phyloP scores from a whole-genome alignment of 805 yeast species.

The Vanderwaltozyma polyspora region DNA sequence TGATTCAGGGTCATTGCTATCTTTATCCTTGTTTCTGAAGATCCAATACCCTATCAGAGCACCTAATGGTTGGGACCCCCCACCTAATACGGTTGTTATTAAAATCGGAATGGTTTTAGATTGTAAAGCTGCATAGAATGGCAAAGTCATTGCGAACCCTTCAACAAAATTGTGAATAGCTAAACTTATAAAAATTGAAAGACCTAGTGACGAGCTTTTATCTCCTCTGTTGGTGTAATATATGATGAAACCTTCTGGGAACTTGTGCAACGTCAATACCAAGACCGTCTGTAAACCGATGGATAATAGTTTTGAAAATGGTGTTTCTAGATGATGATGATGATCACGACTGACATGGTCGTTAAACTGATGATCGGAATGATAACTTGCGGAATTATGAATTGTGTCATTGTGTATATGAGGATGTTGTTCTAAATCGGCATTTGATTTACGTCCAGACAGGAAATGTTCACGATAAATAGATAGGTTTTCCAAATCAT shows the following conservation, averaged over 20 bases:
- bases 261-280: constrained; percentile 79
- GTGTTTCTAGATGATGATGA: constrained; percentile 72
- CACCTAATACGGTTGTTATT: constrained; percentile 63
- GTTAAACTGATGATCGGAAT: constrained; percentile 11
- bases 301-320: constrained; percentile 64
- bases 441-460: constrained; percentile 2
- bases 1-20: constrained; percentile 27
- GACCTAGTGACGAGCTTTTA: constrained; percentile 41
- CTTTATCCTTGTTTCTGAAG: constrained; percentile 27
- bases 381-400: background rate
- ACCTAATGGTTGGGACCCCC: constrained; percentile 81
- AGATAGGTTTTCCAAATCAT: constrained; percentile 27
- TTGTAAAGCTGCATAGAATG: constrained; percentile 67
- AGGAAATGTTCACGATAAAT: constrained; percentile 24
- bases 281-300: constrained; percentile 85
- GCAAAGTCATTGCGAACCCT: constrained; percentile 89
- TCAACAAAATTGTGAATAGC: constrained; percentile 87
- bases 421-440: constrained; percentile 1
- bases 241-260: constrained; percentile 91
- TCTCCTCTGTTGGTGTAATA: constrained; percentile 45
- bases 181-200: constrained; percentile 72
- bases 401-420: constrained; percentile 1
- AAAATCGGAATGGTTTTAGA: constrained; percentile 50
- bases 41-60: constrained; percentile 60
- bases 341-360: constrained; percentile 35